Conservation (phyloP, 2,329 filamentous ascomycete species). For the Fusarium pininemorale region DNA sequence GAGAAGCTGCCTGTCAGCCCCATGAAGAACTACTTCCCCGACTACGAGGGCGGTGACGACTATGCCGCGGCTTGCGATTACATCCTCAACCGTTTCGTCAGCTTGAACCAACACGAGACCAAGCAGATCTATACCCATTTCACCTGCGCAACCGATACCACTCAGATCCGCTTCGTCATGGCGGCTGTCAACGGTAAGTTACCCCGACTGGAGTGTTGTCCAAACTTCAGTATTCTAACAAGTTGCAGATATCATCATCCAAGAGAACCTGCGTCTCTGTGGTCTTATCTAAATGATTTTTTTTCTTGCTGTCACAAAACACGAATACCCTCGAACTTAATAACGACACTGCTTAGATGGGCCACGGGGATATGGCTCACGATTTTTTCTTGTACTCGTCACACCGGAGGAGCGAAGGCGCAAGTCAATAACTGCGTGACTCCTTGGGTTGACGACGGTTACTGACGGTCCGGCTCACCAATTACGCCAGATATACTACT, state of each 20-base stretch:
- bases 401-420: slow-evolving; percentile 41
- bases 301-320: slow-evolving; percentile 49
- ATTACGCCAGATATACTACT: slow-evolving; percentile 35
- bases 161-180: slow-evolving; percentile 99
- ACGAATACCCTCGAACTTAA: slow-evolving; percentile 57
- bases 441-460: slow-evolving; percentile 22
- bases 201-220: background rate
- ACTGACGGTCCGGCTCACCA: slow-evolving; percentile 27
- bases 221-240: slow-evolving; percentile 52
- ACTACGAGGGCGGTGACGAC: slow-evolving; percentile 94
- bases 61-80: slow-evolving; percentile 97
- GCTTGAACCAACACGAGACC: slow-evolving; percentile 97
- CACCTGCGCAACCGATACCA: slow-evolving; percentile 97
- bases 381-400: slow-evolving; percentile 49
- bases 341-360: slow-evolving; percentile 51
- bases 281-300: slow-evolving; percentile 82
- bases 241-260: slow-evolving; percentile 92
- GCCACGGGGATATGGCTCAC: slow-evolving; percentile 52
- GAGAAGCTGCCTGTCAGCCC: slow-evolving; percentile 83
- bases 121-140: slow-evolving; percentile 99
- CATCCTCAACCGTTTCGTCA: slow-evolving; percentile 98
- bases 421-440: slow-evolving; percentile 31
- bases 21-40: slow-evolving; percentile 90
- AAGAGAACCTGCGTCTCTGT: slow-evolving; percentile 97
- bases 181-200: slow-evolving; percentile 93